Conservation (phyloP, 1,139 yeast genomes). For the Blastobotrys aristatus region DNA sequence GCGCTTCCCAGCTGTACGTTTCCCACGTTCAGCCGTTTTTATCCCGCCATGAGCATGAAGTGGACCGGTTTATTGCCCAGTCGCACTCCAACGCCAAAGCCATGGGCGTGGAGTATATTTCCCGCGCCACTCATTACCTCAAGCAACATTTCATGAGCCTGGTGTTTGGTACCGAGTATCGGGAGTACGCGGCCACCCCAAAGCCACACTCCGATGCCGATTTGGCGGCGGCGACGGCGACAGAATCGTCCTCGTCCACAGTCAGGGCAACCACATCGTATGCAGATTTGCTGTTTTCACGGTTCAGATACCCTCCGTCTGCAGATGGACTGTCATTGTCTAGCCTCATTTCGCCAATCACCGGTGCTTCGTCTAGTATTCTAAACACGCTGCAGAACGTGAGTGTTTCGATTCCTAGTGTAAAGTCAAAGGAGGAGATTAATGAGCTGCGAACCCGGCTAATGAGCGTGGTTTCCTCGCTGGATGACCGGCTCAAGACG, state of each 20-base stretch:
- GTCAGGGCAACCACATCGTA: constrained; percentile 14
- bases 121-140: constrained; percentile 15
- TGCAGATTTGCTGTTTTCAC: constrained; percentile 26
- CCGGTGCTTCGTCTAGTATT: constrained; percentile 12
- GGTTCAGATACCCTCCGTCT: constrained; percentile 26
- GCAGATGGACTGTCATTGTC: not conserved
- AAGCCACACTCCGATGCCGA: constrained; percentile 6
- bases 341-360: constrained; percentile 8
- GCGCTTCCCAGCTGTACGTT: constrained; percentile 35
- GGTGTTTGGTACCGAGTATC: constrained; percentile 19
- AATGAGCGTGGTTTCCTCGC: constrained; percentile 17
- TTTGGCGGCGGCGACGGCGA: constrained; percentile 4
- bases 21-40: constrained; percentile 34
- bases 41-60: constrained; percentile 29
- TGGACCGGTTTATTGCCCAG: constrained; percentile 26
- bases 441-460: constrained; percentile 21
- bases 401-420: constrained; percentile 3
- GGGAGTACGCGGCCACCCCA: not conserved
- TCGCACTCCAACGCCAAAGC: constrained; percentile 23
- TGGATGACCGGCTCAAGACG: constrained; percentile 22
- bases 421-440: constrained; percentile 19
- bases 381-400: constrained; percentile 8
- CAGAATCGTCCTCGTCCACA: constrained; percentile 7
- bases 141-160: constrained; percentile 12
- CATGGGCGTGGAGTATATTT: constrained; percentile 24